phyloP scores from a whole-genome alignment of 2,329 filamentous ascomycete species.

The Stagonosporopsis rhizophila region DNA sequence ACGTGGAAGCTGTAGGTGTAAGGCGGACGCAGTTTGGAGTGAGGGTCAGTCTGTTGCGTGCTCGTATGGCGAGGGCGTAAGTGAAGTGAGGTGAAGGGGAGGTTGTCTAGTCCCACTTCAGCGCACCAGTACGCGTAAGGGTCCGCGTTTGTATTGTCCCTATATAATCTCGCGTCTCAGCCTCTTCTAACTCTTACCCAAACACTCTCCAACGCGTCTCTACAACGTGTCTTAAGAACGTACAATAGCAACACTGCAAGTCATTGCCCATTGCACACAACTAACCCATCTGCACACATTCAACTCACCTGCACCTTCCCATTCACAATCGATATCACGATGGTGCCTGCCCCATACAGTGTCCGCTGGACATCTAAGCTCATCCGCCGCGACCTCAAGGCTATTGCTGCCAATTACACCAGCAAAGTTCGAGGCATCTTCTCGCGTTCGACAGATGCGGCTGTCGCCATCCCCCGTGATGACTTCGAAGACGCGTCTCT shows the following conservation, averaged over 20 bases:
- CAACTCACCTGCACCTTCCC: no score
- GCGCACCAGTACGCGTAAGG: not conserved
- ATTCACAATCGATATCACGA: not conserved
- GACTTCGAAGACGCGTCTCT: not conserved
- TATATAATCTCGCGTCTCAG: no score
- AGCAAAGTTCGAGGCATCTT: not conserved
- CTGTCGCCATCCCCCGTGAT: not conserved
- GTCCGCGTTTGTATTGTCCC: not conserved
- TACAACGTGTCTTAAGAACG: not conserved
- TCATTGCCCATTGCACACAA: not conserved
- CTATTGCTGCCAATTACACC: conserved; percentile 12
- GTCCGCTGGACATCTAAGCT: conserved; percentile 22
- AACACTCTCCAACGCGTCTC: not conserved
- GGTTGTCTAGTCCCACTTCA: not conserved
- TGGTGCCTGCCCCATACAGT: conserved; percentile 13
- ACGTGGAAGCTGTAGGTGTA: conserved; percentile 33
- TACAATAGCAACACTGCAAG: not conserved
- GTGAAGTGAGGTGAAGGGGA: not conserved
- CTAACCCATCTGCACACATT: no score
- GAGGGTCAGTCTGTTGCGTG: not conserved
- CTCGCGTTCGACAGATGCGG: not conserved
- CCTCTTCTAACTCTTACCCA: no score
- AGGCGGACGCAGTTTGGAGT: no score
- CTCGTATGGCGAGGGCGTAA: no score
- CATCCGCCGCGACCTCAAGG: conserved; percentile 29